Percentiles rank a stretch among this genome's conserved stretches.
phyloP scores from a whole-genome alignment of 305 asterid species.

The Ruellia speciosa region DNA sequence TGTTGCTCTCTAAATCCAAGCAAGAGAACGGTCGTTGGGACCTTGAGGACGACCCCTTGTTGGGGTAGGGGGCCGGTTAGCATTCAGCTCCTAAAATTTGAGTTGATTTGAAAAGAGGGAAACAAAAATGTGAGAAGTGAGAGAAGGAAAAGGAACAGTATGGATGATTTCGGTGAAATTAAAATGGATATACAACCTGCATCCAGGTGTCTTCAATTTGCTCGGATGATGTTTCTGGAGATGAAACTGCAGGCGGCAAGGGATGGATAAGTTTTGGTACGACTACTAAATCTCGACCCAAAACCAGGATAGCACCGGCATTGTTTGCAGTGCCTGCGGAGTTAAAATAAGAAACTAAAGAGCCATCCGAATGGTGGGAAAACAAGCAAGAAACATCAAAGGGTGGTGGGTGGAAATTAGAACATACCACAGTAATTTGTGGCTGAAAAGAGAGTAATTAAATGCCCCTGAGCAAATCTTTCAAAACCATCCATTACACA shows the following conservation, averaged over 20 bases:
- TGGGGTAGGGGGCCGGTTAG: slow-evolving; percentile 94
- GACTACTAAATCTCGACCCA: slow-evolving; percentile 97
- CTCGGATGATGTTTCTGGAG: slow-evolving; percentile 91
- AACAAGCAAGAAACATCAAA: not conserved
- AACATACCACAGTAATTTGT: slow-evolving; percentile 90
- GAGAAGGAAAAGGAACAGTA: not conserved
- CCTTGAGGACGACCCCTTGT: slow-evolving; percentile 97
- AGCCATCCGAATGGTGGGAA: too few species aligned
- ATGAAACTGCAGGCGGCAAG: slow-evolving; percentile 83
- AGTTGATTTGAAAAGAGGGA: too few species aligned
- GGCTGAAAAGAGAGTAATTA: slow-evolving; percentile 96
- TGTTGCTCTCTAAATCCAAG: slow-evolving; percentile 50
- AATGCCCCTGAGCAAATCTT: slow-evolving; percentile 96
- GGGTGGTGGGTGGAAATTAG: not conserved
- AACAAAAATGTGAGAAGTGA: not conserved
- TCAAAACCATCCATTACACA: slow-evolving; percentile 99
- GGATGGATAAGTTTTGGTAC: slow-evolving; percentile 97
- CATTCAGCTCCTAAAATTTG: slow-evolving; percentile 74
- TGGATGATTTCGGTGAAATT: not conserved
- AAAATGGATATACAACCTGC: slow-evolving; percentile 52
- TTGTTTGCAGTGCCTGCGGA: slow-evolving; percentile 86
- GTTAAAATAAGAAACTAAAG: not conserved
- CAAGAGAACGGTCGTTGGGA: slow-evolving; percentile 74
- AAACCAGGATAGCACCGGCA: slow-evolving; percentile 94
- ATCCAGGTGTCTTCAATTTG: slow-evolving; percentile 93